Conservation (phyloP, 768 basidiomycete genomes). For the Tricholoma sp. region DNA sequence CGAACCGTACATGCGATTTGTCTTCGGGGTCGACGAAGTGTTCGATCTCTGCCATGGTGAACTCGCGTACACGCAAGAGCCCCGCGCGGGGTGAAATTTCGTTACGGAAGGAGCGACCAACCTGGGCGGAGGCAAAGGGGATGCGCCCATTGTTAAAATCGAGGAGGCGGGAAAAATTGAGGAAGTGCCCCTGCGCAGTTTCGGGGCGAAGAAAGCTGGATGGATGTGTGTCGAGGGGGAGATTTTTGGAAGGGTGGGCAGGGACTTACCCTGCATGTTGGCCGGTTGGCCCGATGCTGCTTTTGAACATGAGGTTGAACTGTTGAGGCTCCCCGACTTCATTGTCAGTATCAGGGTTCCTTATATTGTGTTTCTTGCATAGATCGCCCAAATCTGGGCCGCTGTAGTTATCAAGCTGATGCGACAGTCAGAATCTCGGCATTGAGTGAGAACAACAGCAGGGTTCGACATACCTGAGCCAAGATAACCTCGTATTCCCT, state of each 20-base stretch:
- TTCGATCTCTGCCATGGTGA: constrained; percentile 99
- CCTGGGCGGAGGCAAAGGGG: constrained; percentile 96
- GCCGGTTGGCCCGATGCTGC: constrained; percentile 95
- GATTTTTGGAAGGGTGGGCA: background rate
- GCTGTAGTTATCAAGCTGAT: constrained; percentile 87
- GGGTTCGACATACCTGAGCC: constrained; percentile 64
- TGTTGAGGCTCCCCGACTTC: constrained; percentile 88
- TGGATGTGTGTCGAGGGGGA: background rate
- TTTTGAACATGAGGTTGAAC: constrained; percentile 99
- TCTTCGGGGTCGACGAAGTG: constrained; percentile 95
- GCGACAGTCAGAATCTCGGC: background rate
- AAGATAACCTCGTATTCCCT: constrained; percentile 76
- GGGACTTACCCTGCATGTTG: constrained; percentile 82
- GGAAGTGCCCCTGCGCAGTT: constrained; percentile 97
- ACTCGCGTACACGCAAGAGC: constrained; percentile 94
- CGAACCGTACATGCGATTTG: constrained; percentile 84
- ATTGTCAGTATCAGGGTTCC: constrained; percentile 90
- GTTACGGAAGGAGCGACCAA: constrained; percentile 94
- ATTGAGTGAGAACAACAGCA: background rate
- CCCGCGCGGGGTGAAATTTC: constrained; percentile 98
- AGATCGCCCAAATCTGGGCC: constrained; percentile 87
- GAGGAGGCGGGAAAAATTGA: constrained; percentile 94
- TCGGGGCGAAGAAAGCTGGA: constrained; percentile 90
- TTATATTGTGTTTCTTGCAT: constrained; percentile 72
- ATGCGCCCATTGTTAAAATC: constrained; percentile 98